These are phyloP conservation scores for Urtica urens DNA, from an alignment of 306 rosid species.

Conservation along the genomic window DNA sequence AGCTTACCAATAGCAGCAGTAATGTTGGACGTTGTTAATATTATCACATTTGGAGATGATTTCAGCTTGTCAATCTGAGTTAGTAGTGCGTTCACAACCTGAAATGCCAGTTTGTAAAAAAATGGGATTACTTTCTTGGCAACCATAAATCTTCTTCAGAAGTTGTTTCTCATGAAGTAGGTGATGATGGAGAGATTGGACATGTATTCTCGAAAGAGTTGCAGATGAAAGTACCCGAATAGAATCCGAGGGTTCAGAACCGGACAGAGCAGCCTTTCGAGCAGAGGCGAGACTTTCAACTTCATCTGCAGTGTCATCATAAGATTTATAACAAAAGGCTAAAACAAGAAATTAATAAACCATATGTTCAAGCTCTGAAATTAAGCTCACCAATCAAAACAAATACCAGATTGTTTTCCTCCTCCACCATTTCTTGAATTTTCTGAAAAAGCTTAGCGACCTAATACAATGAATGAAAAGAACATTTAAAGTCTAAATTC, in stretches of 20 bases:
- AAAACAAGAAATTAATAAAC: constrained; percentile 17
- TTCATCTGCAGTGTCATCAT: constrained; percentile 61
- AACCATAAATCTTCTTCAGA: not conserved
- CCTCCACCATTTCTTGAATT: constrained; percentile 87
- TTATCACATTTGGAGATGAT: constrained; percentile 81
- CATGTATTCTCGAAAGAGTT: not conserved
- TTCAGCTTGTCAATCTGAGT: constrained; percentile 96
- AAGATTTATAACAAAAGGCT: constrained; percentile 13
- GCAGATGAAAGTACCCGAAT: constrained; percentile 48
- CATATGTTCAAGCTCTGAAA: constrained; percentile 15
- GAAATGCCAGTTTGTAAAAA: constrained; percentile 28
- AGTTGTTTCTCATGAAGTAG: not conserved
- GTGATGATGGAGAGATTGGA: not conserved
- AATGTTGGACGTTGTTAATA: constrained; percentile 89
- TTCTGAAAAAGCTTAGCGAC: constrained; percentile 90
- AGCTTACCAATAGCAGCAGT: constrained; percentile 92
- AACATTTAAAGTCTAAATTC: too few relatives aligned
- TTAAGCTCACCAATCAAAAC: constrained; percentile 91
- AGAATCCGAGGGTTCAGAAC: constrained; percentile 99
- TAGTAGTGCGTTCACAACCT: constrained; percentile 93
- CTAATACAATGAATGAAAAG: constrained; percentile 26
- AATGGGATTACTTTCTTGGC: constrained; percentile 1
- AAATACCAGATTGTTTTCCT: constrained; percentile 92
- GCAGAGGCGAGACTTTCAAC: constrained; percentile 98
- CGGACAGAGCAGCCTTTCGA: constrained; percentile 91